A percentile compares a stretch with the other conserved stretches of the same genome.
phyloP scores from a whole-genome alignment of 2,329 filamentous ascomycete species.

The Aspergillus sp. region DNA sequence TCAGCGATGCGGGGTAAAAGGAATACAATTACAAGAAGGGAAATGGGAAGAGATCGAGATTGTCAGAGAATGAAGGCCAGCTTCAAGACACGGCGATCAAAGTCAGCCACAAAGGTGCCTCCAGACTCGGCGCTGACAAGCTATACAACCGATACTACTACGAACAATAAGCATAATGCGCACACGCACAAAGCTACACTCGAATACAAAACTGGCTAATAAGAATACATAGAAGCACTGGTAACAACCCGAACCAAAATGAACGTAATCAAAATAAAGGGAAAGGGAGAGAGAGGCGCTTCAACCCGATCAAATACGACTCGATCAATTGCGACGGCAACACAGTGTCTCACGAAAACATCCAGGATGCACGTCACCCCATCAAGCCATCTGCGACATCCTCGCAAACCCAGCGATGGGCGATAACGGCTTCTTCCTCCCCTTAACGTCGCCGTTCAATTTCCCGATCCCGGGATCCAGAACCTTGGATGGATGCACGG shows the following conservation, averaged over 20 bases:
- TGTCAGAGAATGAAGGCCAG: background rate
- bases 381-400: conserved; percentile 6
- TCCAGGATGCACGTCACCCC: background rate
- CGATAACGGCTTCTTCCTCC: conserved; percentile 5
- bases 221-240: too few relatives aligned
- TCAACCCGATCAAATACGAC: background rate
- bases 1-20: conserved; percentile 22
- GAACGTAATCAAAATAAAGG: background rate
- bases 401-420: conserved; percentile 5
- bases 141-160: too few relatives aligned
- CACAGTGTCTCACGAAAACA: background rate
- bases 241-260: background rate
- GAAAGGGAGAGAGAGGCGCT: background rate
- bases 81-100: background rate
- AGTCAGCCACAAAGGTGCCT: too few relatives aligned
- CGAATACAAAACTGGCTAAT: too few relatives aligned
- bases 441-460: conserved; percentile 21
- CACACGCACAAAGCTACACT: background rate
- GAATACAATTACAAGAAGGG: background rate
- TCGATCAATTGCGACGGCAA: background rate
- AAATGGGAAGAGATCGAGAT: background rate
- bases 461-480: conserved; percentile 16
- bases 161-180: background rate
- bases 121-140: too few relatives aligned
- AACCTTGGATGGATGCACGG: conserved; percentile 20